Evolutionary conservation across 495 filamentous ascomycete species (phyloP).

Genomic region (Xylaria palmicola): DNA sequence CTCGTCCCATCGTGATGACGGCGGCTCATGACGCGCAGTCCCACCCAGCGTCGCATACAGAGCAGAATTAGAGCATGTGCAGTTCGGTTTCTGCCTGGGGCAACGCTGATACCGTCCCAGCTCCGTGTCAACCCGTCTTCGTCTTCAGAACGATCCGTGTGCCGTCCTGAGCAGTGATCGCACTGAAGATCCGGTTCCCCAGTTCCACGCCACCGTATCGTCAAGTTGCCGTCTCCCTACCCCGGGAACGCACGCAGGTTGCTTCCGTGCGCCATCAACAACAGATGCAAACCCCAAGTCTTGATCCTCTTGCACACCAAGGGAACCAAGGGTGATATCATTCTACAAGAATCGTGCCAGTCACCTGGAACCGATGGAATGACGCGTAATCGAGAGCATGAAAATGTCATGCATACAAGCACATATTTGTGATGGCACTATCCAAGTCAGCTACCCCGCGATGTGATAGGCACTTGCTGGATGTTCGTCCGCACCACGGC

Average conservation of each 20-base stretch:
- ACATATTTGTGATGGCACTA: neutral
- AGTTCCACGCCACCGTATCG: neutral
- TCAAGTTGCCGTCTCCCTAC: neutral
- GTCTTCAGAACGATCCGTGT: neutral
- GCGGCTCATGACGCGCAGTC: slow-evolving; percentile 3
- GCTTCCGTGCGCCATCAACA: no score
- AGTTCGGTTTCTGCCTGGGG: no score
- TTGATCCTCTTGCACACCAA: no score
- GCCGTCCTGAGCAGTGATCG: neutral
- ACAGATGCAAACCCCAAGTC: no score
- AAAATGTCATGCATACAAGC: neutral
- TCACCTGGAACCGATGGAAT: no score
- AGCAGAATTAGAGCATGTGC: neutral
- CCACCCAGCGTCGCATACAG: neutral
- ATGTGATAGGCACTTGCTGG: neutral
- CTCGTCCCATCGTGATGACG: no score
- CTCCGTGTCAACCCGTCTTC: no score
- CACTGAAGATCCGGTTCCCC: slow-evolving; percentile 2
- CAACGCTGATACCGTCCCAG: no score
- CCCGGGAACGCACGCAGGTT: neutral
- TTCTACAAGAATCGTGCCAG: no score
- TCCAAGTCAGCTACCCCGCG: neutral
- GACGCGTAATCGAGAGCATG: neutral
- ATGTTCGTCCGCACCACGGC: neutral
- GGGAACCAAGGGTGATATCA: no score